Conservation (phyloP, 2,329 filamentous ascomycete genomes). For the Fusarium tricinctum region DNA sequence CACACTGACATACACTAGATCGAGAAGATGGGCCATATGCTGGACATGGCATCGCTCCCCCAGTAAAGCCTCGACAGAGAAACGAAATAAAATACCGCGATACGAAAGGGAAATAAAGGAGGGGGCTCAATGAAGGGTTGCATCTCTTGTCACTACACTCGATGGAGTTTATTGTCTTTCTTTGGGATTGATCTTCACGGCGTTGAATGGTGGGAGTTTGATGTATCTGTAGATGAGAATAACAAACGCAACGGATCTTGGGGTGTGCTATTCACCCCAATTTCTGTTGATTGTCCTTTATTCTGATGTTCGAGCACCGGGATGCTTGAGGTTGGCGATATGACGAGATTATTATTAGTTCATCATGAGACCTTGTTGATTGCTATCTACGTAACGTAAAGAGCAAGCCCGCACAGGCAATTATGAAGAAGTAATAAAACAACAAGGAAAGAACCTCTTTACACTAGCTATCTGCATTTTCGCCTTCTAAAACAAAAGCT, state of each 20-base stretch:
- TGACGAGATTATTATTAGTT: not conserved
- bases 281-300: too few species aligned
- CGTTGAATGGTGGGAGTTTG: conserved; percentile 43
- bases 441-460: not conserved
- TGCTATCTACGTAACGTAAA: too few species aligned
- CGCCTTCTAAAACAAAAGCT: not conserved
- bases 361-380: not conserved
- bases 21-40: conserved; percentile 88
- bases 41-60: conserved; percentile 64
- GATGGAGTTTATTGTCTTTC: conserved; percentile 43
- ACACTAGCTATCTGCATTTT: accelerated
- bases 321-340: not conserved
- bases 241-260: conserved; percentile 9
- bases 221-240: conserved; percentile 46
- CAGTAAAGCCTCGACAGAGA: conserved; percentile 17
- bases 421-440: not conserved
- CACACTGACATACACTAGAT: conserved; percentile 67
- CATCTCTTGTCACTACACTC: conserved; percentile 26
- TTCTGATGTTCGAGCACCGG: not conserved
- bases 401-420: not conserved
- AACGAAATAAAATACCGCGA: conserved; percentile 2
- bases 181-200: conserved; percentile 40
- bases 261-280: not conserved
- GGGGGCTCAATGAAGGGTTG: not conserved
- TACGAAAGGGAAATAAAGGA: not conserved